Evolutionary conservation across 352 stramenopile species (phyloP), one percentile per base, ranked within the genome.

Genomic region (Pseudoperonospora humuli): DNA sequence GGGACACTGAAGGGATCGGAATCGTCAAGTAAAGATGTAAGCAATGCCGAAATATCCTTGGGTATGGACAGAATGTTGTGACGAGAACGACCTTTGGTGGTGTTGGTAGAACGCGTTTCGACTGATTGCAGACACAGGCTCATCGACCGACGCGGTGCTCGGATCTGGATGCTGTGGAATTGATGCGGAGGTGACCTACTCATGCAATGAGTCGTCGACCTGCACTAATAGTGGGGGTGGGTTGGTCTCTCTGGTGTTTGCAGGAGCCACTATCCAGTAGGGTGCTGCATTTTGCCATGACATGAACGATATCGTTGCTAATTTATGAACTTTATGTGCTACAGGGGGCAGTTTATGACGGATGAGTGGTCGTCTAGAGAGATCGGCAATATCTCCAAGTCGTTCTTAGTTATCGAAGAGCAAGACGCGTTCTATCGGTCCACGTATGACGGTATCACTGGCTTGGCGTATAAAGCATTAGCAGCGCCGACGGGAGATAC

Each of bases 81-180:
- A 32, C 26, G 26, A 15, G 26, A 32, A 13, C 11, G 26, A 13
- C 11, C 26, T 25, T 5, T 28, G 17, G 33, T 11, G 17, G 4
- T 17, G 13, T 36, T 25, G 17, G 23, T 21, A 87, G 76, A 84
- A 84, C n/a, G 65, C 63, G 3, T 93, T 87, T 39, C 67, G 68
- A 31, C 40, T 93, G 10, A 84, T 93, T 28, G 70, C 75, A 34
- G 80, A 93, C 59, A 93, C 80, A 0, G 80, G 80, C 1, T 93
- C 80, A n/a, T 86, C 77, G 7, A 93, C 89, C 33, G 70, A 83
- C 25, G 80, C 80, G 1, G 64, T 90, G 21, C 62, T 89, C 4
- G 71, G 76, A 13, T 17, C 57, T 7, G 59, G 58, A 26, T 93
- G 80, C 58, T 93, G 80, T 28, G 73, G 60, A 0, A 47, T 41